These are phyloP conservation scores for Tilletia walkeri DNA, from an alignment of 1,284 basidiomycete species.

Conservation along the genomic window DNA sequence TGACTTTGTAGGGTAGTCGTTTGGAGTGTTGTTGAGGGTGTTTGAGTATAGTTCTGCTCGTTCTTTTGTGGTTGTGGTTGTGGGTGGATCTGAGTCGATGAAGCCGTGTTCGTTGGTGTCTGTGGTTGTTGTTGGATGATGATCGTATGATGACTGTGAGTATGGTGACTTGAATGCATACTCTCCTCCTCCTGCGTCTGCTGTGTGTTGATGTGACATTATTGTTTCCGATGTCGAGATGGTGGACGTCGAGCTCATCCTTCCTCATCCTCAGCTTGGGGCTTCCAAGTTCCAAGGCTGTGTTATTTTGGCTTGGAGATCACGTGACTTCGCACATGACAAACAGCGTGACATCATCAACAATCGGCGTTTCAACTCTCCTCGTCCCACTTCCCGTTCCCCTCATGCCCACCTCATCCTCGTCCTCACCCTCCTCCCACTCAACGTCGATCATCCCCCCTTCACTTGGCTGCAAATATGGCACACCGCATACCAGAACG, in stretches of 20 bases:
- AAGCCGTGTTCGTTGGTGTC: background rate
- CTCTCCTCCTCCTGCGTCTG: background rate
- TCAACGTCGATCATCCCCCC: background rate
- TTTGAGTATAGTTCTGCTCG: slow-evolving; percentile 1
- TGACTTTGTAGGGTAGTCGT: background rate
- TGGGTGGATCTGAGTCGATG: background rate
- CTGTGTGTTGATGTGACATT: too few species aligned
- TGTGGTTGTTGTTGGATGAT: background rate
- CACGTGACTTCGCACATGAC: background rate
- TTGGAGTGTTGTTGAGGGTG: slow-evolving; percentile 5
- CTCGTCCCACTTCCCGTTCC: too few species aligned
- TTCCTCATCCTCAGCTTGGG: background rate
- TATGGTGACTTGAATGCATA: slow-evolving; percentile 11
- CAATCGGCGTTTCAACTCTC: too few species aligned
- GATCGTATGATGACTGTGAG: slow-evolving; percentile 5
- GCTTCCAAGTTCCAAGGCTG: background rate
- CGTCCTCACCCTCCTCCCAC: background rate
- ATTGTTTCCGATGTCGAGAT: too few species aligned
- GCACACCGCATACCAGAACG: slow-evolving; percentile 4
- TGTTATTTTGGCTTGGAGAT: background rate
- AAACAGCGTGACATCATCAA: too few species aligned
- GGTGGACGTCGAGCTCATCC: background rate
- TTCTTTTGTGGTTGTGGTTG: background rate
- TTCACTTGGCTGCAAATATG: background rate
- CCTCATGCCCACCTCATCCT: too few species aligned